Evolutionary conservation across 2,329 filamentous ascomycete genomes (phyloP).

Genomic region (Verruconis gallopava): DNA sequence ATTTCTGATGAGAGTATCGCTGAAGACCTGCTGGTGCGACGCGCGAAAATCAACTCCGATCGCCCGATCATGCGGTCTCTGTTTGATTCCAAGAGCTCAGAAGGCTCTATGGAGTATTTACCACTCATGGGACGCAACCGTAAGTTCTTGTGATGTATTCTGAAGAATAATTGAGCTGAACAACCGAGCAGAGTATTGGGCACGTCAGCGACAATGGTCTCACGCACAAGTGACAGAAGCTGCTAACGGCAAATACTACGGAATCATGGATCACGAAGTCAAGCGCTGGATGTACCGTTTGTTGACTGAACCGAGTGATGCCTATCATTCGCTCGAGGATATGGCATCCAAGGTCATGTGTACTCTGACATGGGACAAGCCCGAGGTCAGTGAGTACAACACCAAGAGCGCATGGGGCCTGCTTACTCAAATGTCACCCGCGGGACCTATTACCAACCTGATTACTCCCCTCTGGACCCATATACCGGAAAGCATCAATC

Average conservation of each 20-base stretch:
- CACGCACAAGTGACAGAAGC: constrained; percentile 38
- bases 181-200: constrained; percentile 36
- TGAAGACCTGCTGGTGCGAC: constrained; percentile 29
- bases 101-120: constrained; percentile 44
- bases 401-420: constrained; percentile 43
- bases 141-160: constrained; percentile 20
- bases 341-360: constrained; percentile 47
- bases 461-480: constrained; percentile 40
- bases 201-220: constrained; percentile 40
- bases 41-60: constrained; percentile 27
- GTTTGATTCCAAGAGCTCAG: constrained; percentile 41
- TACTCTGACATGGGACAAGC: constrained; percentile 41
- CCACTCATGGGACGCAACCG: constrained; percentile 44
- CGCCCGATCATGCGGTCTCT: constrained; percentile 36
- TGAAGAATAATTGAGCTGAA: neutral
- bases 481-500: constrained; percentile 36
- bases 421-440: constrained; percentile 44
- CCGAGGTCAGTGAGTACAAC: constrained; percentile 34
- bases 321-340: constrained; percentile 39
- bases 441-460: constrained; percentile 45
- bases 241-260: constrained; percentile 31
- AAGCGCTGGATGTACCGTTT: constrained; percentile 41
- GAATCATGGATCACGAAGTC: constrained; percentile 39
- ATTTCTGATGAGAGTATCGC: constrained; percentile 28
- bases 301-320: constrained; percentile 38